Evolutionary conservation across 2,329 filamentous ascomycete genomes (phyloP), one percentile per base, ranked within the genome.

Genomic region (Huntiella bhutanensis): DNA sequence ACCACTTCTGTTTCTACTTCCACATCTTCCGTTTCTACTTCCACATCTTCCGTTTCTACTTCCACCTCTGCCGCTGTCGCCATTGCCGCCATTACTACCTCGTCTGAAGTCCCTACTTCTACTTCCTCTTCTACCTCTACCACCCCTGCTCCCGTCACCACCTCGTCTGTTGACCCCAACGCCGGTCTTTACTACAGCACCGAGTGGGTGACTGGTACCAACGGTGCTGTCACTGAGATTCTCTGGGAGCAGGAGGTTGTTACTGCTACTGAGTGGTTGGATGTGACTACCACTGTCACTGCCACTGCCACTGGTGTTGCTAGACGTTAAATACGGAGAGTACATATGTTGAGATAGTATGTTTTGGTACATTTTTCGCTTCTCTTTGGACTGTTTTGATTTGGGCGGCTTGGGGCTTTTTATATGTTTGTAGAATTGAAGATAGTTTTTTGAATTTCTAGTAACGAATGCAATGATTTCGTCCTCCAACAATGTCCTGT

Each of bases 171-270:
- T n/a, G 59, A 60, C 15, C 55, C 57, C 12, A 63, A 63, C 49
- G 54, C 59, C 46, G 60, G 53, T 48, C 59, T 49, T 35, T 49
- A 53, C 52, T 65, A 52, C 51, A 70, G 67, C 57, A 78, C 73
- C 4, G 58, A 73, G 52, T 75, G 65, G 51, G 51, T 68, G 41
- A 76, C 72, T 13, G 47, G 43, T 12, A 60, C 61, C 6, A 66
- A 65, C 44, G 62, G 64, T 39, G 53, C 66, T 5, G 69, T 79
- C 10, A 65, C 64, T 51, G 68, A 77, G 60, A 65, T 79, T 16
- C 57, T 75, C 10, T 73, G 70, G 67, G 67, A 71, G 45, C 65
- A 76, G 59, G 64, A 70, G 40, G 55, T 67, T 4, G 65, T 75
- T 22, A 73, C 67, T 44, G 68, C 73, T 12, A 74, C 69, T 0